Conservation (phyloP, 768 basidiomycete species). For the Podaxis pistillaris region DNA sequence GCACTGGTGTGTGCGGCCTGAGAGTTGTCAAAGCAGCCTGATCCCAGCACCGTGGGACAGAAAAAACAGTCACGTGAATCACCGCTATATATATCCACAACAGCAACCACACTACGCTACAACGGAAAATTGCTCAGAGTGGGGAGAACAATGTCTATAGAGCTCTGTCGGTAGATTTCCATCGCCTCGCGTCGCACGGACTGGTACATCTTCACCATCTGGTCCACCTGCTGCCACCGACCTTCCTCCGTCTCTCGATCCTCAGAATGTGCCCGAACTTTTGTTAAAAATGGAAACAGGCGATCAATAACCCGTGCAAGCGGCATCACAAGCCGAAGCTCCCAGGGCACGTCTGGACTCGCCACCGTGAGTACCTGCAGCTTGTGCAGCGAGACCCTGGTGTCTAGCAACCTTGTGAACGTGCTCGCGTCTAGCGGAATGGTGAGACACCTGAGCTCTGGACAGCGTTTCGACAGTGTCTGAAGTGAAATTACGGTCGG, state of each 20-base stretch:
- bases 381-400: slow-evolving; percentile 13
- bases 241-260: slow-evolving; percentile 18
- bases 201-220: slow-evolving; percentile 29
- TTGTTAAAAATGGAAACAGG: slow-evolving; percentile 23
- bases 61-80: slow-evolving; percentile 3
- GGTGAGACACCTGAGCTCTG: slow-evolving; percentile 20
- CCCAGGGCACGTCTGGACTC: slow-evolving; percentile 24
- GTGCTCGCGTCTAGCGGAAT: slow-evolving; percentile 24
- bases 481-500: slow-evolving; percentile 23
- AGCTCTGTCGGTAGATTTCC: not conserved
- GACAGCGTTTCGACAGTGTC: slow-evolving; percentile 20
- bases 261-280: slow-evolving; percentile 18
- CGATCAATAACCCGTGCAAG: slow-evolving; percentile 27
- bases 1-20: not conserved
- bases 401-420: slow-evolving; percentile 13
- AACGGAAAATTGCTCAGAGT: not conserved
- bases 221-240: slow-evolving; percentile 27
- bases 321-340: slow-evolving; percentile 23
- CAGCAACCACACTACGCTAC: not conserved
- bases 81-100: not conserved
- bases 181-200: slow-evolving; percentile 26
- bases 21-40: not conserved
- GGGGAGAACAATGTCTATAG: not conserved
- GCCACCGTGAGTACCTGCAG: slow-evolving; percentile 23
- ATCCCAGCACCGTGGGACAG: not conserved